Percentiles rank a stretch among this genome's conserved stretches.
These are phyloP conservation scores for Sporobolomyces roseus DNA, from an alignment of 768 basidiomycete species.

Conservation along the genomic window DNA sequence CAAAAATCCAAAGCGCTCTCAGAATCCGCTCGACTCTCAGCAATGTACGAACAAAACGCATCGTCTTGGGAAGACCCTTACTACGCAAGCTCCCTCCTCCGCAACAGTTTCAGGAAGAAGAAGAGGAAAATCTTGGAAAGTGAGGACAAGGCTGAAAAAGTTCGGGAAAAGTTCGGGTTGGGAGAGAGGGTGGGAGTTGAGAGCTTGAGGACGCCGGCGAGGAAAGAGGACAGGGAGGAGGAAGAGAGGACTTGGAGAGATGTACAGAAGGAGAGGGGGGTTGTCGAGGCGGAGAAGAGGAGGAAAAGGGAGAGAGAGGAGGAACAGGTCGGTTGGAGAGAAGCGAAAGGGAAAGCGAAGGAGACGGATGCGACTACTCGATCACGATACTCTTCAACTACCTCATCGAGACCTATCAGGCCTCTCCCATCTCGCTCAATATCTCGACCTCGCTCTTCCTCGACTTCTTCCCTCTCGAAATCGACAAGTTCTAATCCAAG, in stretches of 20 bases:
- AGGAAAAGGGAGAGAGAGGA: slow-evolving; percentile 14
- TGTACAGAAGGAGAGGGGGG: slow-evolving; percentile 55
- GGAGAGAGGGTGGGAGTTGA: slow-evolving; percentile 65
- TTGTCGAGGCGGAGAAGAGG: not conserved
- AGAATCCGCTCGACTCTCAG: slow-evolving; percentile 73
- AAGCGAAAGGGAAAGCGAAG: slow-evolving; percentile 5
- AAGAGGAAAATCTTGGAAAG: slow-evolving; percentile 75
- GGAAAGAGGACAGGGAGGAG: slow-evolving; percentile 51
- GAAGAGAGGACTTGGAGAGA: slow-evolving; percentile 61
- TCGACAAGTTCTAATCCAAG: not conserved
- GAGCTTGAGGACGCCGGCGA: slow-evolving; percentile 52
- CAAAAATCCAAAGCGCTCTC: slow-evolving; percentile 69
- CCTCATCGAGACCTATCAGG: not conserved
- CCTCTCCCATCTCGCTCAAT: not conserved
- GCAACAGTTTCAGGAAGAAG: slow-evolving; percentile 77
- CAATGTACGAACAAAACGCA: slow-evolving; percentile 70
- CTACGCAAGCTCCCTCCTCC: slow-evolving; percentile 64
- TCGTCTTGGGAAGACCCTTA: slow-evolving; percentile 84
- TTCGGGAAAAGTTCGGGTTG: slow-evolving; percentile 73
- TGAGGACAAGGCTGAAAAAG: slow-evolving; percentile 62
- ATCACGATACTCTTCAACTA: not conserved
- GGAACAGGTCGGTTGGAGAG: slow-evolving; percentile 22
- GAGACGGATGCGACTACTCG: not conserved
- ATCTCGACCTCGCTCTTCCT: too few relatives aligned
- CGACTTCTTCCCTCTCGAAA: too few relatives aligned